phyloP scores from a whole-genome alignment of 768 basidiomycete species.

The Mycena polygramma region DNA sequence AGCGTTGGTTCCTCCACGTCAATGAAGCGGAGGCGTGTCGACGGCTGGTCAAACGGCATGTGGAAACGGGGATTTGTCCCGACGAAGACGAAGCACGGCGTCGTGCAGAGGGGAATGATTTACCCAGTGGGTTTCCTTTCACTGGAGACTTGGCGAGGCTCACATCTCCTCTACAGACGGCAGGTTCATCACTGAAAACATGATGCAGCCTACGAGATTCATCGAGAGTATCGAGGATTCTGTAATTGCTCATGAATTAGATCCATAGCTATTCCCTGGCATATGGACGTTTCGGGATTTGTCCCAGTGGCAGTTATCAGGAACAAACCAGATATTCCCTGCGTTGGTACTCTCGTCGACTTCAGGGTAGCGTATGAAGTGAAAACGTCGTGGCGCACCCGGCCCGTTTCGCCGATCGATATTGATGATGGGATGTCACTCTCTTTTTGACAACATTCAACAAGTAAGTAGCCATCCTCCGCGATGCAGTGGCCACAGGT shows the following conservation, averaged over 20 bases:
- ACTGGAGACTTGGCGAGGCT: constrained; percentile 4
- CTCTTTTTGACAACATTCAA: not conserved
- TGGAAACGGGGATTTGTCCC: constrained; percentile 81
- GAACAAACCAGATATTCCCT: too few species aligned
- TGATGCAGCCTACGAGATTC: constrained; percentile 59
- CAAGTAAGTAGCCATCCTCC: not conserved
- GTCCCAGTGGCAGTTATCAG: too few species aligned
- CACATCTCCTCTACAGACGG: constrained; percentile 51
- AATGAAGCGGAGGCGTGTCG: constrained; percentile 66
- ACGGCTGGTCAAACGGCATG: constrained; percentile 79
- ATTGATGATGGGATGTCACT: too few species aligned
- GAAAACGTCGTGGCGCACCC: too few species aligned
- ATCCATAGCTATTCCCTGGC: constrained; percentile 1
- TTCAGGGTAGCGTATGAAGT: too few species aligned
- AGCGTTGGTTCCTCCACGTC: constrained; percentile 81
- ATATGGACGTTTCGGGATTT: too few species aligned
- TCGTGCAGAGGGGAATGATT: constrained; percentile 84
- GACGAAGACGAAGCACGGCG: constrained; percentile 72
- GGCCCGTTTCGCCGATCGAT: too few species aligned
- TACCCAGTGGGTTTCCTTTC: constrained; percentile 67
- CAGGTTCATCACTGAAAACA: constrained; percentile 57
- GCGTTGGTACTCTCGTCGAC: too few species aligned
- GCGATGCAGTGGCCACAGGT: constrained; percentile 70
- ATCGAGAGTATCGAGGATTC: constrained; percentile 54
- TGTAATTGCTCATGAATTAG: constrained; percentile 33